A percentile compares a stretch with the other conserved stretches of the same genome.
Conservation (phyloP, 345 rosid genomes). For the Eucalyptus regnans region DNA sequence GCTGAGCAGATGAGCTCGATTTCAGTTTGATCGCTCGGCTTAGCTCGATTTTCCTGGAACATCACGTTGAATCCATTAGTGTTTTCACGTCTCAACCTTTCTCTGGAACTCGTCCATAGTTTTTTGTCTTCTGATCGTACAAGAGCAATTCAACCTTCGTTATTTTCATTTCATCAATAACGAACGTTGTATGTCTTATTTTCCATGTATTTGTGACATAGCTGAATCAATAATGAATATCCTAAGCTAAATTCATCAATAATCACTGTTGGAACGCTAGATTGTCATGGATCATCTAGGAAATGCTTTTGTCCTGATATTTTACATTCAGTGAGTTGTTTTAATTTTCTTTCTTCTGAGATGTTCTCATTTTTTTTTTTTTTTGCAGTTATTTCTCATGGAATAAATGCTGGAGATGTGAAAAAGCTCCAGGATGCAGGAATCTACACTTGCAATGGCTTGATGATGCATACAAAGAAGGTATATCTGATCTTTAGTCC, state of each 20-base stretch:
- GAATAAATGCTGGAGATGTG: slow-evolving; percentile 90
- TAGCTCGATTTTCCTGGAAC: neutral
- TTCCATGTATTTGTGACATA: too few relatives aligned
- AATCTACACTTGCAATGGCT: slow-evolving; percentile 90
- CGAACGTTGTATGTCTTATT: neutral
- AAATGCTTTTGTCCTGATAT: neutral
- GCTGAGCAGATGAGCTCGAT: neutral
- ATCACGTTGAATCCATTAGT: neutral
- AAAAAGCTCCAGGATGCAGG: slow-evolving; percentile 96
- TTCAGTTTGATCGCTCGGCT: too few relatives aligned
- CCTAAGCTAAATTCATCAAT: too few relatives aligned
- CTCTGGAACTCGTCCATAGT: neutral
- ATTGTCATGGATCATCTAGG: neutral
- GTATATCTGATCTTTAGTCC: slow-evolving; percentile 5
- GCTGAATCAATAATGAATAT: neutral
- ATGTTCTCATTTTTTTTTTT: neutral
- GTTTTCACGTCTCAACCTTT: neutral
- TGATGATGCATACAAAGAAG: slow-evolving; percentile 99
- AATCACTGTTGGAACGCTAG: neutral
- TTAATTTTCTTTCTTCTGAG: neutral
- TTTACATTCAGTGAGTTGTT: neutral
- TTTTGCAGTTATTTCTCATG: slow-evolving; percentile 55
- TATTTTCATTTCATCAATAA: neutral
- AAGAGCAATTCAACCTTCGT: neutral
- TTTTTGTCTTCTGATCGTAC: neutral